Base-by-base conservation (phyloP, 2,329 filamentous ascomycete genomes). In the Monilinia aucupariae region DNA sequence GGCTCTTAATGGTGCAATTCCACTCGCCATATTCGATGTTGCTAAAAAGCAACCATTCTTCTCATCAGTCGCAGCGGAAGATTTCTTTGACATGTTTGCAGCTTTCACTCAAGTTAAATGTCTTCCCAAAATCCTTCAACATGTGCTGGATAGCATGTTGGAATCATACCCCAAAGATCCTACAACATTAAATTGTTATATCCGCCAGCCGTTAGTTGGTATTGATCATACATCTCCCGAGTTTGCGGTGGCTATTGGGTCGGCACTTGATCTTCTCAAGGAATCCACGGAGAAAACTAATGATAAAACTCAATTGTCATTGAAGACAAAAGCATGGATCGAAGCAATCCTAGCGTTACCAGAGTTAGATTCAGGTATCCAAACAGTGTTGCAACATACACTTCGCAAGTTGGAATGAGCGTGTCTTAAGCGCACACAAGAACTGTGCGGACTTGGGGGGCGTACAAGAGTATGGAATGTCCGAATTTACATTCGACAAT, bases 1-100 rank as follows among this genome's bases (percentile, higher is more conserved):
- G 4, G 91, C 91, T 12, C 81, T 97, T 67, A 90, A 89, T 65
- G 94, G 94, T n/a, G 94, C 91, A 20, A 96, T 99, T 68, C 92
- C 94, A 2, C 83, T 92, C 62, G 92, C 93, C 47, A 90, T 99
- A 54, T 97, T 96, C 72, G 91, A 96, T 71, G 85, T 91, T 27
- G 88, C 92, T 7, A 86, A 86, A 78, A 91, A 89, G 74, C 87
- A 96, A 70, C 83, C 89, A 59, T 86, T 89, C 68, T 85, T 87
- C 73, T 84, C 83, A 64, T 76, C 85, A 1, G 78, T 79, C 0
- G 81, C 91, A 8, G 91, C 86, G 3, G 86, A 88, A 70, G 78
- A 82, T 27, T 96, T 97, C 76, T 97, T 94, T 75, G 79, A 89
- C 71, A 83, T 96, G 77, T 89, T 96, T 67, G 80, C 85, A 2